Conservation (phyloP, 2,329 filamentous ascomycete genomes). For the Graphium sp. region DNA sequence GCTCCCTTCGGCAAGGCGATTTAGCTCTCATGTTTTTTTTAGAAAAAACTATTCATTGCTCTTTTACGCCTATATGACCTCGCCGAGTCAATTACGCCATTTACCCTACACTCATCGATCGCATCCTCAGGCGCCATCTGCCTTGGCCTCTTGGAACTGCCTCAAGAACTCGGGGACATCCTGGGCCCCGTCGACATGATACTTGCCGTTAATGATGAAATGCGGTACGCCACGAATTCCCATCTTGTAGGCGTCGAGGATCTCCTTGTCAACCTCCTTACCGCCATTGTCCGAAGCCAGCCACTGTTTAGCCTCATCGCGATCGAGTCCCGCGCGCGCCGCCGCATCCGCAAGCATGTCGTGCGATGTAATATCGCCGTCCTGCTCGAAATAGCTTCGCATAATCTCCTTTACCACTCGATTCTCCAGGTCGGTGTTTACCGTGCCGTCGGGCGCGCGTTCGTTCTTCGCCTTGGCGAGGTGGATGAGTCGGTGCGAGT, state of each 20-base stretch:
- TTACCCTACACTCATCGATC: too few species aligned
- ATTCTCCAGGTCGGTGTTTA: too few species aligned
- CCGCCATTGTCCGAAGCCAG: constrained; percentile 36
- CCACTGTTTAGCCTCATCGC: constrained; percentile 33
- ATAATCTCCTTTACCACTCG: constrained; percentile 50
- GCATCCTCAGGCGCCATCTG: too few species aligned
- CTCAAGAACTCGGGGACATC: constrained; percentile 50
- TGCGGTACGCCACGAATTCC: constrained; percentile 53
- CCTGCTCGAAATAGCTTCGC: constrained; percentile 47
- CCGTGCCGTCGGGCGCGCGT: constrained; percentile 32
- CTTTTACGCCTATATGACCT: too few species aligned
- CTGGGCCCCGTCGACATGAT: constrained; percentile 55
- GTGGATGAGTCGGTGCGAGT: constrained; percentile 64
- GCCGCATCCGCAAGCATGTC: constrained; percentile 34
- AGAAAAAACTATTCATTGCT: too few species aligned
- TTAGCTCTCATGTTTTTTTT: too few species aligned
- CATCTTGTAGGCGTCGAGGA: constrained; percentile 29
- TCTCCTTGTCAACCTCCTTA: constrained; percentile 38
- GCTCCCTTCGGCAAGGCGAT: too few species aligned
- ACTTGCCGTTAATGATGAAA: constrained; percentile 54
- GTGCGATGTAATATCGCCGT: constrained; percentile 43
- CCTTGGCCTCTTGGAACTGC: constrained; percentile 38
- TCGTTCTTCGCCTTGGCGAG: constrained; percentile 34
- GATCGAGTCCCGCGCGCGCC: constrained; percentile 33
- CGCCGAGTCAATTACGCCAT: too few species aligned